phyloP scores from a whole-genome alignment of 2,329 filamentous ascomycete genomes.

The Cercospora citrullina region DNA sequence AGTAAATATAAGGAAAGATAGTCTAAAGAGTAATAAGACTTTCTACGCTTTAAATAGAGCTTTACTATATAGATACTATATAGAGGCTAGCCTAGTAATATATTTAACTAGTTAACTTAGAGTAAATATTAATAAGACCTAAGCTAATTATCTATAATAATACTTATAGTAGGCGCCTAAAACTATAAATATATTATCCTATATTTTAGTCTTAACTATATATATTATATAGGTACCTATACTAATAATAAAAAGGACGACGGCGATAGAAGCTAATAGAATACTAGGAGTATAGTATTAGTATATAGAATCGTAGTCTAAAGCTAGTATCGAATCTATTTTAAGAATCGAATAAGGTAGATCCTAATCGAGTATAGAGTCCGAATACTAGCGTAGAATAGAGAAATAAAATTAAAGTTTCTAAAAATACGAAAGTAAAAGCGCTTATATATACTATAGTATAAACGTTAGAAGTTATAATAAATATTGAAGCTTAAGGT shows the following conservation, averaged over 20 bases:
- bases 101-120: conserved; percentile 8
- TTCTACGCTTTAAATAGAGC: conserved; percentile 6
- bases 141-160: neutral
- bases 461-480: neutral
- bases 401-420: neutral
- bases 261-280: conserved; percentile 9
- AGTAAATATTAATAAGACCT: neutral
- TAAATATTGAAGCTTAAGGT: neutral
- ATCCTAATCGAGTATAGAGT: neutral
- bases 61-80: conserved; percentile 10
- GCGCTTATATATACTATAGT: neutral
- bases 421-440: too few relatives aligned
- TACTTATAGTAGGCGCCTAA: conserved; percentile 10
- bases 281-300: conserved; percentile 10
- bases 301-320: neutral
- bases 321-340: neutral
- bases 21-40: conserved; percentile 16
- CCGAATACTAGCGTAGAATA: neutral
- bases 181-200: conserved; percentile 17
- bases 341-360: neutral
- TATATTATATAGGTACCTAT: neutral
- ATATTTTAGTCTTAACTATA: conserved; percentile 7
- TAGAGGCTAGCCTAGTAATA: conserved; percentile 2
- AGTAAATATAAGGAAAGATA: conserved; percentile 17
- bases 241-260: conserved; percentile 10